phyloP scores from a whole-genome alignment of 2,329 filamentous ascomycete species.

The Aspergillus carbonarius region DNA sequence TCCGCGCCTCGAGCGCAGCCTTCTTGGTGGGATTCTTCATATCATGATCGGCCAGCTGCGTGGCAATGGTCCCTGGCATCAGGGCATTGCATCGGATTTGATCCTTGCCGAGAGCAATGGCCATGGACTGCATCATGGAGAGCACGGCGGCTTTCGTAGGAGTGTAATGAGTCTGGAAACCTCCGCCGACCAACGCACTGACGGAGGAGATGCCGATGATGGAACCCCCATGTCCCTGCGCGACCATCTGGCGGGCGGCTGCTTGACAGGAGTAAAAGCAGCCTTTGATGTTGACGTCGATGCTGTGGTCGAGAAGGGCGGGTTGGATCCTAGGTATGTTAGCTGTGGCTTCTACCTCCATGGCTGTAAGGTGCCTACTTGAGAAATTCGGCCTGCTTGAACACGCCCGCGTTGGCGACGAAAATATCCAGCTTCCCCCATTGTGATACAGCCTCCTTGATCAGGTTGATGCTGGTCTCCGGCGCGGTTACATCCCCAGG shows the following conservation, averaged over 20 bases:
- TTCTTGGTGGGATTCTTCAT: conserved; percentile 53
- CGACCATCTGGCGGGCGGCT: conserved; percentile 29
- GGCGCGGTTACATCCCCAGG: conserved; percentile 71
- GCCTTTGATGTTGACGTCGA: conserved; percentile 26
- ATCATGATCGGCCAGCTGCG: conserved; percentile 78
- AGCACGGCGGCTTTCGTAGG: conserved; percentile 78
- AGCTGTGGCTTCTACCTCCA: background rate
- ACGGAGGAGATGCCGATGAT: conserved; percentile 35
- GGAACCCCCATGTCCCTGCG: conserved; percentile 26
- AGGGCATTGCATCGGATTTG: conserved; percentile 76
- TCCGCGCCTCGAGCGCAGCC: conserved; percentile 64
- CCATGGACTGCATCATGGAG: conserved; percentile 75
- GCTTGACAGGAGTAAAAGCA: conserved; percentile 31
- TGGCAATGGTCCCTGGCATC: conserved; percentile 74
- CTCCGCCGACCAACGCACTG: conserved; percentile 53
- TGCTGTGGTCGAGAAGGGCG: conserved; percentile 55
- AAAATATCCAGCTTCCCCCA: conserved; percentile 34
- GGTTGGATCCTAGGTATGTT: conserved; percentile 65
- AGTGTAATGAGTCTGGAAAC: conserved; percentile 75
- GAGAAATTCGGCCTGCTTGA: conserved; percentile 78
- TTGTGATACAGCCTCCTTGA: conserved; percentile 46
- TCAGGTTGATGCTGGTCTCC: conserved; percentile 64
- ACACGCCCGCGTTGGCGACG: conserved; percentile 45
- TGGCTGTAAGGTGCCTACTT: conserved; percentile 37
- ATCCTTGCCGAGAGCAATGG: conserved; percentile 70